Evolutionary conservation across 2,329 filamentous ascomycete genomes (phyloP), one percentile per base, ranked within the genome.

Genomic region (Botryotinia calthae): DNA sequence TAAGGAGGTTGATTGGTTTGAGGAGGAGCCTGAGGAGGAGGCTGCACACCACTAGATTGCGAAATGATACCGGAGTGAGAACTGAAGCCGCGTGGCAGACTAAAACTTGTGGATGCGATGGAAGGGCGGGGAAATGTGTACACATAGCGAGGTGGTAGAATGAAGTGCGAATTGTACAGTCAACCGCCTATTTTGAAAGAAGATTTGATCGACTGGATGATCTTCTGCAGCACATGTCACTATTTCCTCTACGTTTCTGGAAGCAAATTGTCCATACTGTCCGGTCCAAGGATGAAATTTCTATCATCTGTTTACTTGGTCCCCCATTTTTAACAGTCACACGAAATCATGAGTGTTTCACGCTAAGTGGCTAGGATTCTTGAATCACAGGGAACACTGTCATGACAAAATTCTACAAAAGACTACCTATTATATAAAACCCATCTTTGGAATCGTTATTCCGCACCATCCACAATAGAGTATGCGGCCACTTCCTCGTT

Each of bases 1-100:
- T 73, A 85, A 75, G 74, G 83, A 88, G 74, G 85, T 87, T 79
- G 85, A 91, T 85, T 98, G 94, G 93, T 93, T 97, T 79, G 94
- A 95, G 84, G 91, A 94, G 82, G 91, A 95, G 86, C 78, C 77
- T 58, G 80, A 82, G 81, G 89, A 88, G 78, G 87, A 90, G 72
- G 74, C 71, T 18, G 76, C 73, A 71, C 75, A 77, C 28, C 79
- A 80, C 70, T 80, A 79, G 77, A 79, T 72, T 44, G 59, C 54
- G 37, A 72, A 66, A 67, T 46, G 22, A 67, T 44, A 34, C 44
- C 58, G 48, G 48, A 40, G 54, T 44, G 37, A 44, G 25, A 42
- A 18, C 16, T 51, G 18, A 46, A 42, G 22, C 37, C 61, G 51
- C 37, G 70, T 56, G 40, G 70, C 22, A 65, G 68, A 71, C 42